Percentiles rank a stretch among this genome's conserved stretches.
These are phyloP conservation scores for Thalassiosira livingstoniorum DNA, from an alignment of 352 stramenopile genomes.

Conservation along the genomic window DNA sequence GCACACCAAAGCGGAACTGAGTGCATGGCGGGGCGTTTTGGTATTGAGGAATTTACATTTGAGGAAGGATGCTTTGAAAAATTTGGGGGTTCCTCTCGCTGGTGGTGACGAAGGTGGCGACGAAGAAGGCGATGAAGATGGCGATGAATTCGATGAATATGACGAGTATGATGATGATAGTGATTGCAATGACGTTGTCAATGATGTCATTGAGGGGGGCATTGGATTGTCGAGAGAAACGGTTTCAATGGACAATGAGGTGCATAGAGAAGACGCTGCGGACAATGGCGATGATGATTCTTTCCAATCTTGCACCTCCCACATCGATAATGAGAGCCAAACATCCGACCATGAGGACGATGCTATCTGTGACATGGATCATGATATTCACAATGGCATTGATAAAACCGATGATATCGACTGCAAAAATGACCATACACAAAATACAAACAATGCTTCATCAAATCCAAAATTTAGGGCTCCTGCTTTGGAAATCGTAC, in stretches of 20 bases:
- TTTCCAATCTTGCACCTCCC: conserved; percentile 44
- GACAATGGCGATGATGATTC: conserved; percentile 33
- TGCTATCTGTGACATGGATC: background rate
- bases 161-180: background rate
- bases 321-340: conserved; percentile 17
- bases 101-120: conserved; percentile 18
- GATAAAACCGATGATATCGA: background rate
- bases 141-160: conserved; percentile 32
- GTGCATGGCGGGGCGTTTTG: conserved; percentile 77
- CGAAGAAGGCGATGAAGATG: conserved; percentile 42
- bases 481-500: conserved; percentile 68
- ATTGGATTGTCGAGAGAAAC: background rate
- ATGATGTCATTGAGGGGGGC: conserved; percentile 11
- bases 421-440: conserved; percentile 6
- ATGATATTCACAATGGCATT: background rate
- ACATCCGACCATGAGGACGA: conserved; percentile 9
- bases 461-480: conserved; percentile 13
- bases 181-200: conserved; percentile 2
- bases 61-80: conserved; percentile 63
- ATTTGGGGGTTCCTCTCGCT: conserved; percentile 38
- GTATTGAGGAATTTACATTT: conserved; percentile 72
- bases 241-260: background rate
- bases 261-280: background rate
- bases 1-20: conserved; percentile 61
- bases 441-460: conserved; percentile 5